Evolutionary conservation across 78 protist species (phyloP).

Genomic region (Capsaspora owczarzaki): DNA sequence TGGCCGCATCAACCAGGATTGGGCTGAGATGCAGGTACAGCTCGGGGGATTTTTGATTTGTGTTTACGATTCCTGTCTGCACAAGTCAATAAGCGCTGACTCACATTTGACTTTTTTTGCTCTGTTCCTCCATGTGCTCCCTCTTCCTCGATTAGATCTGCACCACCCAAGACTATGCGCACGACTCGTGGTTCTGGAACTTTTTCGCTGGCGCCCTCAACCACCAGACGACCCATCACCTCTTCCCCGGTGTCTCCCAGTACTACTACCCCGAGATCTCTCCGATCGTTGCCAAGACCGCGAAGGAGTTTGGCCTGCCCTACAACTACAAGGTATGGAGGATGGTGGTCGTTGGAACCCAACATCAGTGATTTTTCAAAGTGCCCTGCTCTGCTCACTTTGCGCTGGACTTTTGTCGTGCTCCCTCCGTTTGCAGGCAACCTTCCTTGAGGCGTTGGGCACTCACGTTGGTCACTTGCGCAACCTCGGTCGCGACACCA

Average conservation of each 20-base stretch:
- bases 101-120: no score
- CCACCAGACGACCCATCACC: conserved; percentile 38
- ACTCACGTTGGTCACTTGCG: conserved; percentile 11
- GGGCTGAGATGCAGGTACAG: conserved; percentile 26
- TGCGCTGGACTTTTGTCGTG: neutral
- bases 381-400: neutral
- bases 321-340: conserved; percentile 8
- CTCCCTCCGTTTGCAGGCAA: no score
- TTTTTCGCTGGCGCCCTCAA: conserved; percentile 38
- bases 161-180: conserved; percentile 42
- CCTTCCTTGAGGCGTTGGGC: conserved; percentile 11
- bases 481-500: neutral
- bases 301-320: conserved; percentile 21
- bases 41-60: no score
- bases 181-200: conserved; percentile 43
- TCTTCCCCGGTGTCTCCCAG: conserved; percentile 11
- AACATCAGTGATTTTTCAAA: neutral
- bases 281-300: conserved; percentile 6
- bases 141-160: conserved; percentile 4
- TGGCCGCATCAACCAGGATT: conserved; percentile 11
- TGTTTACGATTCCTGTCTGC: no score
- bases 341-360: neutral
- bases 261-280: conserved; percentile 25
- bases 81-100: no score
- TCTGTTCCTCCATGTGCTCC: no score